Evolutionary conservation across 768 basidiomycete species (phyloP).

Genomic region (Trametes cubensis): DNA sequence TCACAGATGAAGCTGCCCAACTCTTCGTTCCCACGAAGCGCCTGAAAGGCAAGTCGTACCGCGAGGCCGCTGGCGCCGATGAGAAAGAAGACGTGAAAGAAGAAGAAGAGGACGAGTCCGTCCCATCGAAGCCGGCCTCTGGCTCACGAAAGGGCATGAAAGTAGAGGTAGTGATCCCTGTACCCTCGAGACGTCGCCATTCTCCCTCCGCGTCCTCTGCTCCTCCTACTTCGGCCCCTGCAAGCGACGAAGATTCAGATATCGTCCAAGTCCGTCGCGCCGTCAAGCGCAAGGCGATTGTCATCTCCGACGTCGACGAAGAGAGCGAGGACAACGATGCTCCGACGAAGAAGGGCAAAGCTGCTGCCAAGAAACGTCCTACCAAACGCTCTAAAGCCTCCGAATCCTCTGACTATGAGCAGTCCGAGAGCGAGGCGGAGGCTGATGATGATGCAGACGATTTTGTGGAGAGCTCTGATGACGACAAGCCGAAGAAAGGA

Average conservation of each 20-base stretch:
- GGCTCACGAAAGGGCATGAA: conserved; percentile 38
- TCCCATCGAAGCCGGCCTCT: neutral
- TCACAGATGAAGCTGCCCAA: conserved; percentile 56
- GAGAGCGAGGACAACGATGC: conserved; percentile 29
- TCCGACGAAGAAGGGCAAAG: conserved; percentile 22
- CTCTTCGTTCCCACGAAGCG: conserved; percentile 58
- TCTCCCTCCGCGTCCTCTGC: conserved; percentile 34
- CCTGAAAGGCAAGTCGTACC: conserved; percentile 74
- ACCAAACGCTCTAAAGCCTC: conserved; percentile 25
- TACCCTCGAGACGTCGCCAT: conserved; percentile 21
- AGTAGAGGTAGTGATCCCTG: conserved; percentile 61
- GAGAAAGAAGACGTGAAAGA: conserved; percentile 15
- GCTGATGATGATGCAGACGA: conserved; percentile 27
- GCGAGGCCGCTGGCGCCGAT: conserved; percentile 49
- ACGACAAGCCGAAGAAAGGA: conserved; percentile 34
- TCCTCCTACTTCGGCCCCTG: conserved; percentile 35
- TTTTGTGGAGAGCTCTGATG: conserved; percentile 23
- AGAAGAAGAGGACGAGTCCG: conserved; percentile 1
- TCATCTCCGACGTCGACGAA: conserved; percentile 60
- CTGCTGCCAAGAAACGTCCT: conserved; percentile 20
- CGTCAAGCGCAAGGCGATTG: conserved; percentile 41
- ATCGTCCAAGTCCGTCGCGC: conserved; percentile 31
- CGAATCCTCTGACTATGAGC: conserved; percentile 27
- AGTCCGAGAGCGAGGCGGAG: conserved; percentile 22
- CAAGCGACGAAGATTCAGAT: conserved; percentile 45